phyloP scores from a whole-genome alignment of 257 asterid species.

The Nyctanthes arbortristis region DNA sequence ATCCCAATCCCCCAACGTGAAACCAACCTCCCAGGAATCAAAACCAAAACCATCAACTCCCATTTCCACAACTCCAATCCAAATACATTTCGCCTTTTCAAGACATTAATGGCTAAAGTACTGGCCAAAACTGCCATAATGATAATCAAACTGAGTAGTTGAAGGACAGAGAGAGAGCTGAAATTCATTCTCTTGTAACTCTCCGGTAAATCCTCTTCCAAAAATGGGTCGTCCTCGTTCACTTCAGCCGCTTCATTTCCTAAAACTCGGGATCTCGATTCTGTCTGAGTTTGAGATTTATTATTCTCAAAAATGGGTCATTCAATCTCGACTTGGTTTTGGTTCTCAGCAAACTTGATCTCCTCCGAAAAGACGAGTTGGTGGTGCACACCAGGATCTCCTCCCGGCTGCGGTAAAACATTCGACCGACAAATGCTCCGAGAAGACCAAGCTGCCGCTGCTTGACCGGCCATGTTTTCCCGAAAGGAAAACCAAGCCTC shows the following conservation, averaged over 20 bases:
- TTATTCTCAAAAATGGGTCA: no score
- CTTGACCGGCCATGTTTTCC: no score
- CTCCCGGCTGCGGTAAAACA: no score
- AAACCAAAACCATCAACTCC: slow-evolving; percentile 32
- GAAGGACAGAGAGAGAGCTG: slow-evolving; percentile 9
- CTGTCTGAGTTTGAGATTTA: not conserved
- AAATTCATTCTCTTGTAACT: slow-evolving; percentile 21
- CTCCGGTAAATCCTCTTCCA: slow-evolving; percentile 34
- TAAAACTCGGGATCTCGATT: not conserved
- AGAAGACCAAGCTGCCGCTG: no score
- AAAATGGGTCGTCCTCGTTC: slow-evolving; percentile 31
- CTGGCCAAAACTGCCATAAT: slow-evolving; percentile 20
- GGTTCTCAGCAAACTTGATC: slow-evolving; percentile 1
- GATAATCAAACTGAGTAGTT: slow-evolving; percentile 29
- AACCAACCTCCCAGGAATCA: slow-evolving; percentile 38
- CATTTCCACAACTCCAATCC: slow-evolving; percentile 36
- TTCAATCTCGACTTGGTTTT: slow-evolving; percentile 13
- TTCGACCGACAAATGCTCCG: no score
- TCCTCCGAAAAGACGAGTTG: slow-evolving; percentile 6
- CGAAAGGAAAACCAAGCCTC: no score
- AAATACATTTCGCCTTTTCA: slow-evolving; percentile 12
- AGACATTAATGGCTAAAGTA: slow-evolving; percentile 7
- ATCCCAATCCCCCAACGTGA: slow-evolving; percentile 36
- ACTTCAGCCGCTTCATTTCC: slow-evolving; percentile 6
- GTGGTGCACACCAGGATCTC: slow-evolving; percentile 7